A percentile compares a stretch with the other conserved stretches of the same genome.
These are phyloP conservation scores for Penicillium sp. DNA, from an alignment of 2,329 filamentous ascomycete genomes.

Conservation along the genomic window DNA sequence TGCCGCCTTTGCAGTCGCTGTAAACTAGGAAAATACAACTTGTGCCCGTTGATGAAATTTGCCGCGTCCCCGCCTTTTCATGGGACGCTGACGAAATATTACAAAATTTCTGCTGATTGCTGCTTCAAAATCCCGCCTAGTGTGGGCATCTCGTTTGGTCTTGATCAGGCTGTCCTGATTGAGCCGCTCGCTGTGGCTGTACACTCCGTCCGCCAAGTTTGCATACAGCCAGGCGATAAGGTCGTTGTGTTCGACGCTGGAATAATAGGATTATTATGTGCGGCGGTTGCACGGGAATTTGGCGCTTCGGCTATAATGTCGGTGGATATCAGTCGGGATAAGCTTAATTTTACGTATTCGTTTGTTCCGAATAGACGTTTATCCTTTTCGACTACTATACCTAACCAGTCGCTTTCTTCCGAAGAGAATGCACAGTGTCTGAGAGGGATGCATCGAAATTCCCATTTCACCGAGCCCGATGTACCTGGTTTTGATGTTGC, in stretches of 20 bases:
- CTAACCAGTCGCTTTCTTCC: conserved; percentile 2
- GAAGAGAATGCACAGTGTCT: conserved; percentile 29
- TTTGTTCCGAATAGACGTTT: conserved; percentile 10
- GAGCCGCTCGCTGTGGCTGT: conserved; percentile 52
- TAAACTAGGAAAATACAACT: conserved; percentile 42
- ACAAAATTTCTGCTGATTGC: conserved; percentile 40
- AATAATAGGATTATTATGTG: conserved; percentile 62
- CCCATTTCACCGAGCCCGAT: conserved; percentile 29
- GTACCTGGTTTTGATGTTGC: conserved; percentile 42
- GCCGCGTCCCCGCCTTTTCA: conserved; percentile 42
- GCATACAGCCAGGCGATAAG: conserved; percentile 40
- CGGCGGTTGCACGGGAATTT: conserved; percentile 61
- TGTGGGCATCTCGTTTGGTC: conserved; percentile 3
- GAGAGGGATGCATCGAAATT: conserved; percentile 28
- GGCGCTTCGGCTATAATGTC: conserved; percentile 61
- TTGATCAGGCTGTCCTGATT: conserved; percentile 39
- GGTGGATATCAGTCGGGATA: conserved; percentile 60
- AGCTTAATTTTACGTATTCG: conserved; percentile 54
- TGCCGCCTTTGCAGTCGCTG: conserved; percentile 40
- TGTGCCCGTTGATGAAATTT: conserved; percentile 43
- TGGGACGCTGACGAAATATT: conserved; percentile 43
- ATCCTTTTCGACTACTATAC: conserved; percentile 11
- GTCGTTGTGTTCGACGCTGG: conserved; percentile 64
- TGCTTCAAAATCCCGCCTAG: conserved; percentile 39
- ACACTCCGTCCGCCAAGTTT: conserved; percentile 43